These are phyloP conservation scores for Drechslerella dactyloides DNA, from an alignment of 2,329 filamentous ascomycete genomes.

Conservation along the genomic window DNA sequence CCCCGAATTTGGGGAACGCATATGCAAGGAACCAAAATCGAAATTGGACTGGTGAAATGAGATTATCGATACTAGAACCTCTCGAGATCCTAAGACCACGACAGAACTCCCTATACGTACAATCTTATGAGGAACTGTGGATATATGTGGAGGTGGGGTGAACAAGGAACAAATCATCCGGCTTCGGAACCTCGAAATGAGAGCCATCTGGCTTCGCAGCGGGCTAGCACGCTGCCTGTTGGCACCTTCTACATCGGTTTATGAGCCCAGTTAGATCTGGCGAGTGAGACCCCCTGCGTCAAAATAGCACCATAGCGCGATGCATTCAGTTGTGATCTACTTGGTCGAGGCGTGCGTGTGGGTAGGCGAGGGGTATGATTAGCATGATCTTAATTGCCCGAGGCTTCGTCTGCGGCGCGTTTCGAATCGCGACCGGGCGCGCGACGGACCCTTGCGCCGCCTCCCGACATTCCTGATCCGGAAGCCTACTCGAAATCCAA, in stretches of 20 bases:
- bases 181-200: constrained; percentile 1
- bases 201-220: background rate
- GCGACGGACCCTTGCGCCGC: background rate
- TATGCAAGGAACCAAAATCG: constrained; percentile 8
- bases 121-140: background rate
- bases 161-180: background rate
- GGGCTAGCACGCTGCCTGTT: no score
- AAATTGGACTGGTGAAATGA: constrained; percentile 7
- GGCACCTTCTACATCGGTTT: constrained; percentile 1
- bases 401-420: constrained; percentile 10
- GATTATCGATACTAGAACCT: background rate
- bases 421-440: constrained; percentile 1
- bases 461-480: constrained; percentile 3
- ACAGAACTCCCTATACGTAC: background rate
- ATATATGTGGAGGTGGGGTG: background rate
- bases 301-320: background rate
- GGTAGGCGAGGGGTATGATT: constrained; percentile 6
- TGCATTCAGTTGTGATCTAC: background rate
- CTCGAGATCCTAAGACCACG: background rate
- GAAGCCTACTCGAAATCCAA: background rate
- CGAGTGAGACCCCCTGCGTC: constrained; percentile 10
- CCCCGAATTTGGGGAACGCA: constrained; percentile 2
- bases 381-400: constrained; percentile 11
- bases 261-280: background rate
- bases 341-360: constrained; percentile 1